Conservation (phyloP, 2,329 filamentous ascomycete genomes). For the Claviceps fusiformis region DNA sequence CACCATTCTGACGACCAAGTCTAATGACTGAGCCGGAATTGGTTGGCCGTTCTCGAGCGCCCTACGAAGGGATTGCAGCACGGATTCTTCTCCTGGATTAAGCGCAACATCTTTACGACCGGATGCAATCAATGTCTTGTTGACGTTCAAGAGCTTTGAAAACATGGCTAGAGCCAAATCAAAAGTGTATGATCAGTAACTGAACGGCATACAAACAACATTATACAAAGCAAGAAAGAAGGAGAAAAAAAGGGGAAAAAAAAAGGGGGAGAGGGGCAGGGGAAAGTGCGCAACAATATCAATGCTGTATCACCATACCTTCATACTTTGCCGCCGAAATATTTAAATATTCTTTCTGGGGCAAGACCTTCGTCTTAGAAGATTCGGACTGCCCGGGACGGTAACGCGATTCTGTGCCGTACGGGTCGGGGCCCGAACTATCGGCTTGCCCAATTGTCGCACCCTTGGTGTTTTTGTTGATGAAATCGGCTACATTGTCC, state of each 20-base stretch:
- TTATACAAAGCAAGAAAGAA: neutral
- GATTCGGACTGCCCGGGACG: constrained; percentile 44
- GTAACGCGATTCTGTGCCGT: constrained; percentile 66
- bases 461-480: constrained; percentile 77
- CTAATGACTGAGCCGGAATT: constrained; percentile 37
- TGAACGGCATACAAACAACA: neutral
- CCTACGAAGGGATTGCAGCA: constrained; percentile 46
- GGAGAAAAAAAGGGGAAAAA: too few species aligned
- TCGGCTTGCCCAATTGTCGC: constrained; percentile 58
- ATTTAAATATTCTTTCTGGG: constrained; percentile 65
- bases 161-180: constrained; percentile 40
- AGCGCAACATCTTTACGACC: constrained; percentile 63
- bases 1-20: constrained; percentile 56
- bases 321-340: constrained; percentile 63
- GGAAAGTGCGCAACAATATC: too few species aligned
- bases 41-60: constrained; percentile 47
- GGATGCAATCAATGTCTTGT: constrained; percentile 55
- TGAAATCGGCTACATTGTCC: constrained; percentile 87
- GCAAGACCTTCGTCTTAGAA: constrained; percentile 47
- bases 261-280: too few species aligned
- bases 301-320: constrained; percentile 19
- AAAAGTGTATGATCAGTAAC: constrained; percentile 10
- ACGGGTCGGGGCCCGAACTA: constrained; percentile 51
- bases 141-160: constrained; percentile 65
- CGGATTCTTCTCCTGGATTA: constrained; percentile 55